Evolutionary conservation across 2,329 filamentous ascomycete species (phyloP), one percentile per base, ranked within the genome.

Genomic region (Trichoderma brevicompactum): DNA sequence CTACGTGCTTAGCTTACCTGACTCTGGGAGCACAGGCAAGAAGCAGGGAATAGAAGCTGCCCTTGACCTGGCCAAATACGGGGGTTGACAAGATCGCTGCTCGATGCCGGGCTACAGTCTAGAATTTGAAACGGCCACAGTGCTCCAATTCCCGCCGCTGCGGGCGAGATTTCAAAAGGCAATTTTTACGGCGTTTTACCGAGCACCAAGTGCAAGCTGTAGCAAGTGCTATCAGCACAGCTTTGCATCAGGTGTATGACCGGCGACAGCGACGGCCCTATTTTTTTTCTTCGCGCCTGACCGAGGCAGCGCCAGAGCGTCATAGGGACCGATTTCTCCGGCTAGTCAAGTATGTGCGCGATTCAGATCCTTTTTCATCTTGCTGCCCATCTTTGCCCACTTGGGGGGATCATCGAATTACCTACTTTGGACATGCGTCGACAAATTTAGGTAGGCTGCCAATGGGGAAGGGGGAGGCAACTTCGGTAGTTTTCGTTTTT

Each of bases 31-130:
- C 23, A 28, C 23, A 28, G 23, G 15, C 15, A 41, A 41, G n/a
- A 28, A 28, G 19, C 38, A 43, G 40, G 40, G 53, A 32, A 48
- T 15, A 19, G 17, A 64, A 50, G 40, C 43, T 36, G 5, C 19
- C 28, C 54, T 34, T 46, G 28, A 17, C 41, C 54, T 56, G n/a
- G 52, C 3, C 8, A 38, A 19, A 23, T 59, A 48, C 55, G 41
- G 55, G 53, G 55, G n/a, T 46, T 60, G 44, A 49, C 28, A 41
- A 50, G 58, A 61, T 61, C 46, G 23, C 43, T 40, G 32, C 9
- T 53, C 49, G 56, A 60, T 61, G 58, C 58, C 58, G 38, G 41
- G n/a, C 12, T 36, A 61, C 58, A 61, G 58, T 61, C 48, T 7
- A 34, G 15, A 36, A 43, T 52, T 15, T 38, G 46, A 61, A 61